A percentile compares a stretch with the other conserved stretches of the same genome.
These are phyloP conservation scores for Pythium grandisporangium DNA, from an alignment of 352 stramenopile genomes.

Conservation along the genomic window DNA sequence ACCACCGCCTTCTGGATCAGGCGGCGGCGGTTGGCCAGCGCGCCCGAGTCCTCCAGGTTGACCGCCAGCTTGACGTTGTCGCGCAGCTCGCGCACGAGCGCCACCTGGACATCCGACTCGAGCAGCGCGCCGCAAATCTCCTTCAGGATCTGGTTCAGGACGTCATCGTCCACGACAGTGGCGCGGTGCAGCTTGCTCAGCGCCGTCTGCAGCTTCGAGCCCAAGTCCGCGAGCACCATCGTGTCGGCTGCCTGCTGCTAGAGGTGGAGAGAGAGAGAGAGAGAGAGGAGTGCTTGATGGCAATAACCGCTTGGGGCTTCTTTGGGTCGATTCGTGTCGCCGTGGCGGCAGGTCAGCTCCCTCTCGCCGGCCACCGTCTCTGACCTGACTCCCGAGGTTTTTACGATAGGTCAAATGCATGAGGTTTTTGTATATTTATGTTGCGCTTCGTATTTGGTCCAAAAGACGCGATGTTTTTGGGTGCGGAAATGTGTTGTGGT, in stretches of 20 bases:
- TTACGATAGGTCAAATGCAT: too few species aligned
- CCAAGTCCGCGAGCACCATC: conserved; percentile 88
- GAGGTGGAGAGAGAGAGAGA: too few species aligned
- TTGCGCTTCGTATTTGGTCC: too few species aligned
- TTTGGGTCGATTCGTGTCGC: too few species aligned
- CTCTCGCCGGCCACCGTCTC: too few species aligned
- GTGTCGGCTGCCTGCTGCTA: not conserved
- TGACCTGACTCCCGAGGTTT: too few species aligned
- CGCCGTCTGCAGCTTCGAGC: conserved; percentile 79
- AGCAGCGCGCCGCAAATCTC: conserved; percentile 88
- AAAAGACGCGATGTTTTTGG: too few species aligned
- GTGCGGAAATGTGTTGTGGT: too few species aligned
- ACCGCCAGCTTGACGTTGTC: conserved; percentile 87
- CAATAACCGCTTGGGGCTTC: not conserved
- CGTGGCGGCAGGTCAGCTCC: too few species aligned
- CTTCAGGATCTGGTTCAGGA: conserved; percentile 85
- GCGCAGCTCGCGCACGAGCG: conserved; percentile 82
- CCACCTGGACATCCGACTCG: conserved; percentile 86
- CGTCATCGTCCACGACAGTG: conserved; percentile 86
- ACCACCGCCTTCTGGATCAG: conserved; percentile 89
- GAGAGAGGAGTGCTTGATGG: too few species aligned
- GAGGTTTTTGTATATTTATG: too few species aligned
- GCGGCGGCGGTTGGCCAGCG: conserved; percentile 75
- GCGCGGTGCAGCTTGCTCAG: conserved; percentile 83
- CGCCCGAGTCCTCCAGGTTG: conserved; percentile 69